phyloP scores from a whole-genome alignment of 805 yeast species.

The Scheffersomyces lignosus region DNA sequence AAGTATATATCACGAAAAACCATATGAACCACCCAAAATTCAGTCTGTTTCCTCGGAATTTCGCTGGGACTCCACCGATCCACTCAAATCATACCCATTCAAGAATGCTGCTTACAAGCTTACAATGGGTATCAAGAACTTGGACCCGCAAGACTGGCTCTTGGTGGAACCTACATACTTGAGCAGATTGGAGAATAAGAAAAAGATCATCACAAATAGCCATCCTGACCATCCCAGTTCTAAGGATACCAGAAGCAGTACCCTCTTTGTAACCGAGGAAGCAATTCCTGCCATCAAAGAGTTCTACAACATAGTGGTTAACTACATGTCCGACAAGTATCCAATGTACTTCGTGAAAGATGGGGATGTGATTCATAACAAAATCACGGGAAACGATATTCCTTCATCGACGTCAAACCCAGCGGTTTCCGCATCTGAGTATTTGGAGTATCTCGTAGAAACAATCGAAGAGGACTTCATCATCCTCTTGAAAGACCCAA shows the following conservation, averaged over 20 bases:
- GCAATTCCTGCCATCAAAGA: constrained; percentile 36
- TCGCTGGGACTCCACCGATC: constrained; percentile 23
- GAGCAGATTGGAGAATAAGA: constrained; percentile 25
- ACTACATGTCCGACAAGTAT: constrained; percentile 37
- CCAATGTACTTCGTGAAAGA: constrained; percentile 35
- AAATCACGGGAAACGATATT: constrained; percentile 24
- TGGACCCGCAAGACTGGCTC: constrained; percentile 41
- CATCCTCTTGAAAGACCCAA: constrained; percentile 35
- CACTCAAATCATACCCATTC: constrained; percentile 48
- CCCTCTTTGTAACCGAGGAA: constrained; percentile 34
- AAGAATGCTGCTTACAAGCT: constrained; percentile 58
- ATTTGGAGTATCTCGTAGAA: constrained; percentile 23
- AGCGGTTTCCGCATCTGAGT: constrained; percentile 9
- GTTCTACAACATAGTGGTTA: constrained; percentile 29
- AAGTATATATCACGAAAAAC: neutral
- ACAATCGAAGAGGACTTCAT: constrained; percentile 45
- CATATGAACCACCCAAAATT: neutral
- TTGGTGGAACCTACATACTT: constrained; percentile 38
- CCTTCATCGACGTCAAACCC: constrained; percentile 14
- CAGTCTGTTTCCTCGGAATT: constrained; percentile 20
- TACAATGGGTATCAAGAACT: constrained; percentile 55
- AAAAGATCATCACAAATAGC: constrained; percentile 25
- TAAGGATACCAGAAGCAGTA: constrained; percentile 26
- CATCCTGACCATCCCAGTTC: constrained; percentile 32
- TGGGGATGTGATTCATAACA: constrained; percentile 13